Evolutionary conservation across 257 asterid species (phyloP), one percentile per base, ranked within the genome.

Genomic region (Capsicum rhomboideum): DNA sequence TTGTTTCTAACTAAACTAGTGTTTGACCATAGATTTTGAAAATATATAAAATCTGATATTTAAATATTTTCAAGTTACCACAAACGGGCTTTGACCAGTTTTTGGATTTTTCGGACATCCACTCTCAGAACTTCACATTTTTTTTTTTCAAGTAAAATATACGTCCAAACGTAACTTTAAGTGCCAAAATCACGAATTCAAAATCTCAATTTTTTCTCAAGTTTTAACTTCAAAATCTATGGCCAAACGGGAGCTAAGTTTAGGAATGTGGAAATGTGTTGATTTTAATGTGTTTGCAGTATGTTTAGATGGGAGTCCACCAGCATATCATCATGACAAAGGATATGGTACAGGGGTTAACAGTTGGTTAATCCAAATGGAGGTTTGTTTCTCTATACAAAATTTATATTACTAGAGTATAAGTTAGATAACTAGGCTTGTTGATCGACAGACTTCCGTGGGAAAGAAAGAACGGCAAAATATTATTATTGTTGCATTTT

Each of bases 261-360:
- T 26, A 75, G 26, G 42, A 56, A n/a, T 55, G 23, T 56, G 55
- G 56, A 63, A 42, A 59, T 59, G 42, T 37, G 54, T 42, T 80
- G 9, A 59, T 6, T 80, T 80, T 61, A 28, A n/a, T 79, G 31
- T 80, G 12, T 42, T n/a, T 86, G 61, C 92, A 91, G 98, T 94
- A 40, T 94, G 98, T 88, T 49, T 94, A 86, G 98, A 94, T 86
- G 98, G 98, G 68, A 91, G 93, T 86, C 97, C 98, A 59, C 96
- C 98, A 6, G 97, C 94, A 0, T 94, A 94, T 87, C 93, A 93
- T 87, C 42, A 91, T 1, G 90, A 90, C 54, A 85, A 77, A 71
- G 96, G 98, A 84, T 87, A 10, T 53, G 97, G 93, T 46, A 61
- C 88, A 7, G 98, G 98, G 42, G 69, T 84, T 55, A 85, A 91